These are phyloP conservation scores for Scheffersomyces segobiensis DNA, from an alignment of 1,139 yeast genomes.

Conservation along the genomic window DNA sequence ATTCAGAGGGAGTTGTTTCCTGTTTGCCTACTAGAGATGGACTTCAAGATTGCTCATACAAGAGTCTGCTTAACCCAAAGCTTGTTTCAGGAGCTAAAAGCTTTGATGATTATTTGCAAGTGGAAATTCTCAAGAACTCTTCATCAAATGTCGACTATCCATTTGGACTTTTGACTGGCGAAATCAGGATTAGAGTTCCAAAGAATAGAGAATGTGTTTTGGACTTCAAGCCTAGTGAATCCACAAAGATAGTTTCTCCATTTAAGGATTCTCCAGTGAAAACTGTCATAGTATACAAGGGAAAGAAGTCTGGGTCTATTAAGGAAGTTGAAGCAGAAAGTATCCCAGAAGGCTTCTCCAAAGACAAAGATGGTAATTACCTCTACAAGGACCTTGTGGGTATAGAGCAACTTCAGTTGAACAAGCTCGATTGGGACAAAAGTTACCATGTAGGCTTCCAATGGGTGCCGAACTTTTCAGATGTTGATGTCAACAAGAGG, in stretches of 20 bases:
- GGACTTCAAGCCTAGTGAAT: slow-evolving; percentile 47
- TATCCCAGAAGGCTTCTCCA: slow-evolving; percentile 53
- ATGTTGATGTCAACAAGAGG: slow-evolving; percentile 38
- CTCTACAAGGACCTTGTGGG: slow-evolving; percentile 58
- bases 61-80: slow-evolving; percentile 52
- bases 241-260: slow-evolving; percentile 20
- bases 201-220: slow-evolving; percentile 67
- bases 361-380: slow-evolving; percentile 52
- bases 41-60: slow-evolving; percentile 52
- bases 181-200: slow-evolving; percentile 55
- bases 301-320: slow-evolving; percentile 7
- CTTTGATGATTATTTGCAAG: slow-evolving; percentile 44
- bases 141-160: slow-evolving; percentile 47
- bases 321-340: slow-evolving; percentile 8
- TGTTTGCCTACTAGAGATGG: slow-evolving; percentile 47
- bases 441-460: slow-evolving; percentile 65
- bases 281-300: slow-evolving; percentile 47
- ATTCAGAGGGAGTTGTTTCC: slow-evolving; percentile 22
- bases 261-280: slow-evolving; percentile 57
- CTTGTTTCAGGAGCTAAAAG: slow-evolving; percentile 40
- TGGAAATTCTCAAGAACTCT: slow-evolving; percentile 52
- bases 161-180: slow-evolving; percentile 69
- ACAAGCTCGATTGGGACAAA: slow-evolving; percentile 62
- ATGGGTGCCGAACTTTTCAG: slow-evolving; percentile 73
- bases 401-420: slow-evolving; percentile 60